Conservation (phyloP, 257 asterid species). For the Plantago elongata region DNA sequence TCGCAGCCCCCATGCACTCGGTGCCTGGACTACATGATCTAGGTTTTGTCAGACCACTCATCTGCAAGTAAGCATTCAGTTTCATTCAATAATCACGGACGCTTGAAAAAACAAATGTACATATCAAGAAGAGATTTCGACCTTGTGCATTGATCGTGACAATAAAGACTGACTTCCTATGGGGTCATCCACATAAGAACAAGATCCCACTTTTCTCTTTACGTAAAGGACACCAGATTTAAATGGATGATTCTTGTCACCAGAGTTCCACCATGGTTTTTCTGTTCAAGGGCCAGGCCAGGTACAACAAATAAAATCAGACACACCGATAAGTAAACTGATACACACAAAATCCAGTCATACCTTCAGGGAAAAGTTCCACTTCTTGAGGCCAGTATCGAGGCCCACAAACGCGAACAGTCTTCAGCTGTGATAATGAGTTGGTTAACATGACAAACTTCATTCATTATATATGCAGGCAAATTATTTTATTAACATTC, state of each 20-base stretch:
- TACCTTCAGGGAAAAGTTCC: conserved; percentile 82
- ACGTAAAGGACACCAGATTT: conserved; percentile 82
- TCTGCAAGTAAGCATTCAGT: conserved; percentile 40
- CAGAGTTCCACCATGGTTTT: conserved; percentile 89
- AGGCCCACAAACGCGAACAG: conserved; percentile 97
- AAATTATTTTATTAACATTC: conserved; percentile 6
- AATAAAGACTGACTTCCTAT: conserved; percentile 90
- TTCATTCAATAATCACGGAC: conserved; percentile 20
- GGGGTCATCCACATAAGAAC: conserved; percentile 95
- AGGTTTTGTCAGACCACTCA: conserved; percentile 61
- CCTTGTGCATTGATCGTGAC: conserved; percentile 97
- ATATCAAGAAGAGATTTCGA: conserved; percentile 21
- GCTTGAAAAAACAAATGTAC: neutral
- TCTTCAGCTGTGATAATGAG: conserved; percentile 60
- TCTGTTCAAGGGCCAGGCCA: conserved; percentile 44
- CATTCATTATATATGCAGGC: conserved; percentile 11
- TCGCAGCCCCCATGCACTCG: conserved; percentile 46
- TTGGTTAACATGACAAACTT: conserved; percentile 12
- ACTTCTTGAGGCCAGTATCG: conserved; percentile 96
- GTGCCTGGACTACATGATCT: conserved; percentile 33
- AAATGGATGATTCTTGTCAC: conserved; percentile 74
- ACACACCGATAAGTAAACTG: conserved; percentile 14
- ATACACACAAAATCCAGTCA: conserved; percentile 16
- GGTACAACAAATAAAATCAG: conserved; percentile 10
- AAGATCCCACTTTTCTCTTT: conserved; percentile 93